Percentiles rank a stretch among this genome's conserved stretches.
These are phyloP conservation scores for Vitellaria paradoxa DNA, from an alignment of 179 eudicot species.

Conservation along the genomic window DNA sequence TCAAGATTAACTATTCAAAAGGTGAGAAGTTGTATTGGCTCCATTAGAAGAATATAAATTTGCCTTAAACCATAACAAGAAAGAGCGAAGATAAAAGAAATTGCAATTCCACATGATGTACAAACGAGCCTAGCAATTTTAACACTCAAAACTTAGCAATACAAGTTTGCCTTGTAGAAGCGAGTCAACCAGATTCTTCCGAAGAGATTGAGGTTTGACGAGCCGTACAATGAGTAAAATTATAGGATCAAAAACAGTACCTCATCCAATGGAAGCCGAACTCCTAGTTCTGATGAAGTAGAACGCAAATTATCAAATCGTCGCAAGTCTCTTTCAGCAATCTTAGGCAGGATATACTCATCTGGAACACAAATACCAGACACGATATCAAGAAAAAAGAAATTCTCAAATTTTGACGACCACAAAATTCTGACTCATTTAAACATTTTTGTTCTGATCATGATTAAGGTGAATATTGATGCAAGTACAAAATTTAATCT, in stretches of 20 bases:
- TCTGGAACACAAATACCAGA: slow-evolving; percentile 37
- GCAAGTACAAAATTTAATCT: too few species aligned
- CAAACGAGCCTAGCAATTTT: neutral
- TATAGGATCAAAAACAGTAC: slow-evolving; percentile 32
- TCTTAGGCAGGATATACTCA: slow-evolving; percentile 89
- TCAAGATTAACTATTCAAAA: slow-evolving; percentile 7
- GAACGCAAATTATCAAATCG: slow-evolving; percentile 72
- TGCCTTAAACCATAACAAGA: neutral
- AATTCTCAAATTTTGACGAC: neutral
- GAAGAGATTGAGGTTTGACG: neutral
- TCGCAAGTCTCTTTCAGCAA: slow-evolving; percentile 89
- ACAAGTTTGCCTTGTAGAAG: neutral
- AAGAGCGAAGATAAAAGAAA: neutral
- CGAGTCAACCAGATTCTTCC: neutral
- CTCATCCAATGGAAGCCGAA: slow-evolving; percentile 54
- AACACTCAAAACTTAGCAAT: neutral
- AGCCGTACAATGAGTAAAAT: neutral
- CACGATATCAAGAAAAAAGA: neutral
- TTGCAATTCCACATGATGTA: neutral
- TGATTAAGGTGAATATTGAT: too few species aligned
- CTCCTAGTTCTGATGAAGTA: slow-evolving; percentile 60
- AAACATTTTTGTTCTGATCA: too few species aligned
- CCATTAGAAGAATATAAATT: neutral
- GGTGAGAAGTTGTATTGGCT: neutral
- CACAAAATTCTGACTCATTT: too few species aligned